Base-by-base conservation (phyloP, 176 grass and related monocot species). In the Lolium rigidum region DNA sequence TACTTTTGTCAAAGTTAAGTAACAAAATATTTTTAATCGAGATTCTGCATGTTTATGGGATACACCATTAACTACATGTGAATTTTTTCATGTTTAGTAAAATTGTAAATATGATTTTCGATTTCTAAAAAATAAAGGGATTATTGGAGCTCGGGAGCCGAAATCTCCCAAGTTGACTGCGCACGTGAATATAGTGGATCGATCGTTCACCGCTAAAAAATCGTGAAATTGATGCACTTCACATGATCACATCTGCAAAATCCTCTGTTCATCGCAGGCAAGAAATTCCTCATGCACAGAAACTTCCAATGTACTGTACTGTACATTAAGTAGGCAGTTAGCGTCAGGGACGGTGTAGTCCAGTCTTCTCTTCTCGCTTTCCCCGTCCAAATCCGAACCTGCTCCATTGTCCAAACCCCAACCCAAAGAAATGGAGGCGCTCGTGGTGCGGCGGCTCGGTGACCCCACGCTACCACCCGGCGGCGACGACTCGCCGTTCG, bases 391-490 rank as follows among this genome's bases (percentile, higher is more conserved):
- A 60, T 78, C 76, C 20, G 12, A 78, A 78, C 76, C 55, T 61
- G 37, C 35, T 78, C 54, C 20, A 24, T 20, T 25, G 56, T 25
- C 56, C 77, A 79, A 61, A 24, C 56, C 77, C 77, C 11, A 44
- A 16, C 77, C 60, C 2, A 35, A 35, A 9, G 8, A 90, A 31
- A 95, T 94, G 96, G 91, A 98, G 69, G 91, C 96, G 24, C 90
- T 98, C 52, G 61, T 98, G 14, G 92, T 91, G 86, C 82, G 70
- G 44, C 86, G 86, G 79, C 91, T 98, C 28, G 91, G 96, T 17
- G 91, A 98, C 64, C 96, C 96, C 10, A 89, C 93, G 35, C 38
- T 89, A 41, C 44, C 93, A 20, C 81, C 86, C 12, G 83, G 91
- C 28, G 78, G 61, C 37, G 84, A 87, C 43, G 73, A 82, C 22